Evolutionary conservation across 2,329 filamentous ascomycete genomes (phyloP).

Genomic region (Botrytis medusae): DNA sequence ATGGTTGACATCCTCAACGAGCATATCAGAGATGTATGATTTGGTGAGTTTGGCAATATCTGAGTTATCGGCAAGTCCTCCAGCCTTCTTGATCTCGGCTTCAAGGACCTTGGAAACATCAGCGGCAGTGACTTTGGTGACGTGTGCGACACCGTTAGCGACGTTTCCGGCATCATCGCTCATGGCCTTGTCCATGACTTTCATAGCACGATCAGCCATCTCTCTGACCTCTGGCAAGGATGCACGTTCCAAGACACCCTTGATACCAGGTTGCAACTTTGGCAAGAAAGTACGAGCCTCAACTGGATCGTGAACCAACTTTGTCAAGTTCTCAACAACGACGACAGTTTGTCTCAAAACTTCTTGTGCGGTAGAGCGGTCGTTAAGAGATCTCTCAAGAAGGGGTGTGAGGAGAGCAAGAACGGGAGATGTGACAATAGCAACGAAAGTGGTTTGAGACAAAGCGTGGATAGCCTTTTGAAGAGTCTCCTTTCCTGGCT

Average conservation of each 20-base stretch:
- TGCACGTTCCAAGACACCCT: constrained; percentile 81
- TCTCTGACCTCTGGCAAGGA: constrained; percentile 94
- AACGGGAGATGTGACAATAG: constrained; percentile 91
- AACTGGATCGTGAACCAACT: constrained; percentile 92
- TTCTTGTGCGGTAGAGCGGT: constrained; percentile 86
- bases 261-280: constrained; percentile 90
- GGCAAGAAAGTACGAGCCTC: constrained; percentile 94
- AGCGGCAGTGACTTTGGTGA: constrained; percentile 63
- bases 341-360: constrained; percentile 94
- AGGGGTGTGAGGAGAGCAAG: constrained; percentile 92
- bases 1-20: constrained; percentile 83
- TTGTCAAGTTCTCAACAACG: constrained; percentile 96
- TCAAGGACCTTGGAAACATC: constrained; percentile 77
- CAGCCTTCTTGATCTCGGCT: constrained; percentile 69
- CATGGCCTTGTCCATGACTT: constrained; percentile 94
- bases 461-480: constrained; percentile 97
- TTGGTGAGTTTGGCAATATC: constrained; percentile 68
- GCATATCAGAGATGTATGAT: constrained; percentile 77
- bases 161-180: constrained; percentile 62
- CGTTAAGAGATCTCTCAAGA: constrained; percentile 90
- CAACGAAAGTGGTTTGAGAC: constrained; percentile 97
- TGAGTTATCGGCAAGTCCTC: constrained; percentile 59
- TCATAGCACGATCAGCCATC: constrained; percentile 76
- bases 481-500: constrained; percentile 82
- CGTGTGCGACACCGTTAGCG: constrained; percentile 42